Conservation (phyloP, 306 rosid species). For the Quercus suber region DNA sequence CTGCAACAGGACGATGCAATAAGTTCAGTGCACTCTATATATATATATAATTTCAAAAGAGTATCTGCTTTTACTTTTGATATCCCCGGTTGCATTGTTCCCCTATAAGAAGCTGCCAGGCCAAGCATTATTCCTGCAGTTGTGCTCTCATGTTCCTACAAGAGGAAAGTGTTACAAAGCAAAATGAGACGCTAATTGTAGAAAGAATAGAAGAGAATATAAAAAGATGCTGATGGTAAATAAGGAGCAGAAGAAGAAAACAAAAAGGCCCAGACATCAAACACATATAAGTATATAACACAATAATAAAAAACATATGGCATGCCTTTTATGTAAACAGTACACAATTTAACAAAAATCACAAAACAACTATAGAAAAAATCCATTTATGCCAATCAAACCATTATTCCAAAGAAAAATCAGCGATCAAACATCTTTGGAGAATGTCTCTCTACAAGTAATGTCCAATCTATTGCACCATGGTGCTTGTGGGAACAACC, state of each 20-base stretch:
- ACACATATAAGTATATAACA: neutral
- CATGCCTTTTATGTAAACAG: neutral
- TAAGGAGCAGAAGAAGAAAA: neutral
- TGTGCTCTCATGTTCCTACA: constrained; percentile 92
- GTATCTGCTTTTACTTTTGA: constrained; percentile 59
- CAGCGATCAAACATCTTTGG: neutral
- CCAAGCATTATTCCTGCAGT: constrained; percentile 95
- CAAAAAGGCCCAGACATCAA: neutral
- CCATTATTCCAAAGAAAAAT: neutral
- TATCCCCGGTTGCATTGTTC: constrained; percentile 90
- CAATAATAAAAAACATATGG: neutral
- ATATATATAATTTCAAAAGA: neutral
- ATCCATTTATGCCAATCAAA: neutral
- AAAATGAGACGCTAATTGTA: constrained; percentile 8
- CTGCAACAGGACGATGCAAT: constrained; percentile 45
- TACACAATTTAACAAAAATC: neutral
- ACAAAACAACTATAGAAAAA: neutral
- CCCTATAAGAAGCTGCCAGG: constrained; percentile 91
- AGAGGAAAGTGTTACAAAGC: constrained; percentile 27
- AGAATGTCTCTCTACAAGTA: neutral
- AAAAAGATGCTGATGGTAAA: neutral
- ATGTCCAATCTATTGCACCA: neutral
- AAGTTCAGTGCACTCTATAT: constrained; percentile 14
- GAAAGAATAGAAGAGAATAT: constrained; percentile 22
- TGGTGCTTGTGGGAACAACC: neutral